Evolutionary conservation across 768 basidiomycete genomes (phyloP).

Genomic region (Boletus tomentosulus): DNA sequence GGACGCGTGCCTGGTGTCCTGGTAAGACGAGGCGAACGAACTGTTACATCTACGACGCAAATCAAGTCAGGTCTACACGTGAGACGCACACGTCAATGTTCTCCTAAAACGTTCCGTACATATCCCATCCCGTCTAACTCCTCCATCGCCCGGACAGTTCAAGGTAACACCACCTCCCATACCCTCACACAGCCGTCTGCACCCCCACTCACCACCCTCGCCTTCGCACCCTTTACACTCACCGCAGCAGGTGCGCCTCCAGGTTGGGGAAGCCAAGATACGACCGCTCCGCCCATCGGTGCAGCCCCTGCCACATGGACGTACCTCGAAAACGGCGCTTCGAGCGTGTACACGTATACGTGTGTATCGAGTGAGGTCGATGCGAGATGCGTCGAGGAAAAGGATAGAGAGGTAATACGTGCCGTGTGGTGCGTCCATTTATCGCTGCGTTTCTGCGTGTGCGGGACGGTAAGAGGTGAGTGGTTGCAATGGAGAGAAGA

Average conservation of each 20-base stretch:
- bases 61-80: too few species aligned
- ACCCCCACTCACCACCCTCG: constrained; percentile 64
- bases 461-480: neutral
- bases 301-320: constrained; percentile 83
- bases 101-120: neutral
- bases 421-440: constrained; percentile 88
- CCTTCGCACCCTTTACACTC: constrained; percentile 21
- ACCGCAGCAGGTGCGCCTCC: constrained; percentile 1
- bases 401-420: constrained; percentile 65
- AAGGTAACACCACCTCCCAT: constrained; percentile 52
- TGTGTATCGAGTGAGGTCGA: constrained; percentile 93
- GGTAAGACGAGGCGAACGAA: too few species aligned
- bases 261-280: constrained; percentile 57
- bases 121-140: neutral
- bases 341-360: constrained; percentile 82
- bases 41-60: too few species aligned
- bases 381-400: constrained; percentile 54
- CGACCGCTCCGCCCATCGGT: constrained; percentile 78
- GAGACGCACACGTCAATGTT: neutral
- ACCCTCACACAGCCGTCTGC: constrained; percentile 77
- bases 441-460: constrained; percentile 54
- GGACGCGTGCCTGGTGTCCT: too few species aligned
- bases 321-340: constrained; percentile 58
- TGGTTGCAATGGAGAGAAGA: neutral
- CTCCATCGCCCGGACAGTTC: neutral